Evolutionary conservation across 257 asterid species (phyloP).

Genomic region (Striga asiatica): DNA sequence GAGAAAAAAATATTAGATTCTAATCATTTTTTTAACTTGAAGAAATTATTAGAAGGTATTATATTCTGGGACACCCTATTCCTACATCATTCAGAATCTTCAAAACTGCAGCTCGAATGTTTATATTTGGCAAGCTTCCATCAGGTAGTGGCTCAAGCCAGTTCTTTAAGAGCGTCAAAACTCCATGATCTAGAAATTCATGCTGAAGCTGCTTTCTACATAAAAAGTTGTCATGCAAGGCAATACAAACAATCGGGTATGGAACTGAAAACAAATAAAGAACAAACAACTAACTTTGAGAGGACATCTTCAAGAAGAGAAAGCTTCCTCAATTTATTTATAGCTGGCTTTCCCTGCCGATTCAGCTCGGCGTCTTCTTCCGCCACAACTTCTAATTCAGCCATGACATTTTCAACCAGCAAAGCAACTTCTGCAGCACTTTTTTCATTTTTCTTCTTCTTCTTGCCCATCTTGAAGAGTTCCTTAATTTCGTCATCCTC

Average conservation of each 20-base stretch:
- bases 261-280: not conserved
- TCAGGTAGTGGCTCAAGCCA: slow-evolving; percentile 99
- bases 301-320: slow-evolving; percentile 85
- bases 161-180: slow-evolving; percentile 58
- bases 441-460: slow-evolving; percentile 77
- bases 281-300: slow-evolving; percentile 51
- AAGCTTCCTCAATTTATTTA: slow-evolving; percentile 73
- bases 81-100: slow-evolving; percentile 76
- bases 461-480: slow-evolving; percentile 71
- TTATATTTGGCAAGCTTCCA: slow-evolving; percentile 91
- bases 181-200: slow-evolving; percentile 92
- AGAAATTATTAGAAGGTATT: not conserved
- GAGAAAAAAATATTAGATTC: slow-evolving; percentile 18
- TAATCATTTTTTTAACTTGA: too few species aligned
- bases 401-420: slow-evolving; percentile 85
- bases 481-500: slow-evolving; percentile 78
- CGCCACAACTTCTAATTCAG: slow-evolving; percentile 87
- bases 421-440: slow-evolving; percentile 85
- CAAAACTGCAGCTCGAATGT: slow-evolving; percentile 79
- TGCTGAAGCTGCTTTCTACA: slow-evolving; percentile 91
- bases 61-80: not conserved
- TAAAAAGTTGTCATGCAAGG: slow-evolving; percentile 11
- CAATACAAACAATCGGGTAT: not conserved
- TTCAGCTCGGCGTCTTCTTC: slow-evolving; percentile 93
- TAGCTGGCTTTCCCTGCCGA: slow-evolving; percentile 73